Base-by-base conservation (phyloP, 257 asterid genomes). In the Thymus quinquecostatus region DNA sequence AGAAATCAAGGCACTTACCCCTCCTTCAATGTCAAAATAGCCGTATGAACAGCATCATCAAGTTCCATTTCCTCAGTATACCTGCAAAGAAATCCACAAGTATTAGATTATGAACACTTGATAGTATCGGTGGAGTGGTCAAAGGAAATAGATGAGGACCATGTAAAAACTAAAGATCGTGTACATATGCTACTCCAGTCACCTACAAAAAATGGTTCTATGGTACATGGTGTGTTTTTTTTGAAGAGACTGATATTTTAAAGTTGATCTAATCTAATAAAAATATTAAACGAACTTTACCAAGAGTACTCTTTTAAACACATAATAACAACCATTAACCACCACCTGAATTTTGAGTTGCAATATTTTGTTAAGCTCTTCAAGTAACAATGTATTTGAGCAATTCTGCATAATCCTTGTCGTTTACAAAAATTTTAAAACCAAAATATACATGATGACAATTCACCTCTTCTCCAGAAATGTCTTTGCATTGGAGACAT, bases 31-130 rank as follows among this genome's bases (percentile, higher is more conserved):
- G 99, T 95, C 89, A 95, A 80, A 64, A 95, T 95, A 51, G 99
- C 99, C 8, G 98, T 95, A 89, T 95, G 99, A 54, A 95, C 99
- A 71, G 99, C 99, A 76, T 95, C 99, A 40, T 95, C 99, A 44
- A 95, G 98, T 79, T 95, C 99, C 96, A 89, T 95, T 70, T 92
- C 99, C 76, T 95, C 97, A 1, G 97, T 89, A 66, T 95, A 95
- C 89, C 99, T 95, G 85, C 76, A 78, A 72, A 49, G 69, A n/a
- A 14, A 10, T 7, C n/a, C 38, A 30, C 13, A 3, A 41, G 44
- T 33, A 53, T 38, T 21, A 61, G 41, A 34, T 64, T 55, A 69
- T 30, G 2, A 27, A 48, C 50, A 56, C 36, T 12, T 33, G 8
- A 43, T 10, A 4, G 53, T 50, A 59, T 38, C 6, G 41, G 49